Conservation (phyloP, 176 grass and related monocot species). For the Phyllostachys edulis region DNA sequence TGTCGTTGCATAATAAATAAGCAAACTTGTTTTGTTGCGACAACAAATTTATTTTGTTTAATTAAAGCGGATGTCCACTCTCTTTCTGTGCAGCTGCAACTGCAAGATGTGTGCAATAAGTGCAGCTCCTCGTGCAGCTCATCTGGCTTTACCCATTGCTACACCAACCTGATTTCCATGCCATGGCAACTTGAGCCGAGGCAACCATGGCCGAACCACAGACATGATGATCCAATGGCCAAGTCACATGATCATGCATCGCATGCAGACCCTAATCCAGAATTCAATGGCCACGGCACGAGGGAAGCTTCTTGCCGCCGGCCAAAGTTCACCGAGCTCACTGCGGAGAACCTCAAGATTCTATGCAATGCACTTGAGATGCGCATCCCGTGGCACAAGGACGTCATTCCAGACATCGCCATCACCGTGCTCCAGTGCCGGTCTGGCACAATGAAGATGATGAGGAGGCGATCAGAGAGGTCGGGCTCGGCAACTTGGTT, state of each 20-base stretch:
- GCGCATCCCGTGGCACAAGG: constrained; percentile 46
- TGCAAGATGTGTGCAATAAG: constrained; percentile 36
- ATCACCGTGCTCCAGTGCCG: constrained; percentile 59
- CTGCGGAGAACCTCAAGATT: constrained; percentile 66
- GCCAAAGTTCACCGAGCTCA: constrained; percentile 70
- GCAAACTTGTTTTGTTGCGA: neutral
- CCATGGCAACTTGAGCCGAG: constrained; percentile 38
- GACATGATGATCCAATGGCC: neutral
- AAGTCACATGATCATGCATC: neutral
- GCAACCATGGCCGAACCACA: constrained; percentile 21
- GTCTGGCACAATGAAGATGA: constrained; percentile 42
- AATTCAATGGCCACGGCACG: neutral
- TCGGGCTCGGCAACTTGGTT: constrained; percentile 47
- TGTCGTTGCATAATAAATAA: neutral
- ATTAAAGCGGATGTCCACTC: neutral
- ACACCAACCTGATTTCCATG: constrained; percentile 30
- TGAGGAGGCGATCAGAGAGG: constrained; percentile 9
- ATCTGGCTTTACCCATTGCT: constrained; percentile 29
- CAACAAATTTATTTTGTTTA: too few species aligned
- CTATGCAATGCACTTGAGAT: constrained; percentile 51
- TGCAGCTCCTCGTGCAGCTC: neutral
- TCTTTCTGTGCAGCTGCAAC: constrained; percentile 34
- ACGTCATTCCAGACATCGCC: constrained; percentile 46
- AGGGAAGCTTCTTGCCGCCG: neutral
- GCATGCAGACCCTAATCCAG: constrained; percentile 23